Evolutionary conservation across 208 protist species (phyloP).

Genomic region (Novymonas esmeraldas): DNA sequence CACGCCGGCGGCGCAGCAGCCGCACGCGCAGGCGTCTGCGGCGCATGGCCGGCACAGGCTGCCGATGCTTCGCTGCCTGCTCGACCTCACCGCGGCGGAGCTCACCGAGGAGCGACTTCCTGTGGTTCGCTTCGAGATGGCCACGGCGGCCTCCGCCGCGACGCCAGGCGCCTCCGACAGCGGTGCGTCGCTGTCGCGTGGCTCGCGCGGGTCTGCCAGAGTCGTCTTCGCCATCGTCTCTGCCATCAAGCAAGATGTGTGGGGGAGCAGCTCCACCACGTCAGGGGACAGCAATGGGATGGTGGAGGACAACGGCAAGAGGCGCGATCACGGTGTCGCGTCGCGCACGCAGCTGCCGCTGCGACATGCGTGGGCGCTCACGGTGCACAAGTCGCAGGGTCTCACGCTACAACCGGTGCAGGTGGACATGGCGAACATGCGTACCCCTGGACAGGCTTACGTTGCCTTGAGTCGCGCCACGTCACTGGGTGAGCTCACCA

Average conservation of each 20-base stretch:
- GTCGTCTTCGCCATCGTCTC: constrained; percentile 55
- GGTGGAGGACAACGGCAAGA: neutral
- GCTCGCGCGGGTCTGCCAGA: neutral
- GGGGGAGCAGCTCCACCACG: neutral
- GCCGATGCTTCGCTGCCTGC: constrained; percentile 33
- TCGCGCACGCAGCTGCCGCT: constrained; percentile 86
- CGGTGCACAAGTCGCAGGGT: constrained; percentile 96
- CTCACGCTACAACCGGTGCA: constrained; percentile 71
- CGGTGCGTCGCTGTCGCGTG: no score
- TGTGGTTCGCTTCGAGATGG: constrained; percentile 45
- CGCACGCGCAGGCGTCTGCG: neutral
- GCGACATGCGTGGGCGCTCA: constrained; percentile 93
- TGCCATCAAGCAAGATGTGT: constrained; percentile 38
- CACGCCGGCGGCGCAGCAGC: neutral
- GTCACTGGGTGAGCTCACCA: constrained; percentile 43
- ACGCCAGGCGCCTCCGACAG: neutral
- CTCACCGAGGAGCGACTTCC: constrained; percentile 39
- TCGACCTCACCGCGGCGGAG: constrained; percentile 24
- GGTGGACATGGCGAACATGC: constrained; percentile 62
- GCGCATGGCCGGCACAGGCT: neutral
- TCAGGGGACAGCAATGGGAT: no score
- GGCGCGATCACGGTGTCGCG: constrained; percentile 18
- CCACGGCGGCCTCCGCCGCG: neutral
- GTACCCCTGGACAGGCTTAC: constrained; percentile 74
- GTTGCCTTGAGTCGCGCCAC: constrained; percentile 74